Evolutionary conservation across 192 early-diverging fungal species (phyloP).

Genomic region (Allomyces macrogynus): DNA sequence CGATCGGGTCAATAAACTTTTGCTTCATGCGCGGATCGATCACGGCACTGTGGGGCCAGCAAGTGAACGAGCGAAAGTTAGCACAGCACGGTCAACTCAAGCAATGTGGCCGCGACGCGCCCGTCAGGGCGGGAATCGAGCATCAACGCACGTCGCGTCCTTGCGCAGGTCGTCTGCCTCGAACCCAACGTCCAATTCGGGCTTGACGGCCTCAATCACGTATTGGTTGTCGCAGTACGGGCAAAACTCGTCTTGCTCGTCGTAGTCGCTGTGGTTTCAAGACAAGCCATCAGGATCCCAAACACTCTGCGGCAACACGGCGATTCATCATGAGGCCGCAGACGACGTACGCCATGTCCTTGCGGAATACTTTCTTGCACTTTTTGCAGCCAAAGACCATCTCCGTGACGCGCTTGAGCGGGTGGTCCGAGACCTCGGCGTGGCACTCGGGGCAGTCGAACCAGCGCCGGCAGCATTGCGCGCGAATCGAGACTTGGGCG

Average conservation of each 20-base stretch:
- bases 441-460: slow-evolving; percentile 96
- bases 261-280: slow-evolving; percentile 41
- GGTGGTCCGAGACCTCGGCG: slow-evolving; percentile 52
- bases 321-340: not conserved
- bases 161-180: slow-evolving; percentile 84
- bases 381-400: slow-evolving; percentile 97
- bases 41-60: no score
- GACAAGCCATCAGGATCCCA: not conserved
- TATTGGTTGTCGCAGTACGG: slow-evolving; percentile 97
- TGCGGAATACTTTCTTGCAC: slow-evolving; percentile 92
- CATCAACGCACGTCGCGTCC: slow-evolving; percentile 22
- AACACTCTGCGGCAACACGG: not conserved
- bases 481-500: slow-evolving; percentile 81
- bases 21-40: not conserved
- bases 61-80: no score
- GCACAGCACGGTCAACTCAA: no score
- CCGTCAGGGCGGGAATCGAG: no score
- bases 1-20: not conserved
- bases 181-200: slow-evolving; percentile 60
- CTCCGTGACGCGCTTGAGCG: slow-evolving; percentile 57
- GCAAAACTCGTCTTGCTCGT: slow-evolving; percentile 91
- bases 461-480: slow-evolving; percentile 86
- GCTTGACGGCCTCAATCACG: slow-evolving; percentile 78
- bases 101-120: no score
- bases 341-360: slow-evolving; percentile 41